These are phyloP conservation scores for Kazachstania sp. DNA, from an alignment of 1,139 yeast genomes.

Conservation along the genomic window DNA sequence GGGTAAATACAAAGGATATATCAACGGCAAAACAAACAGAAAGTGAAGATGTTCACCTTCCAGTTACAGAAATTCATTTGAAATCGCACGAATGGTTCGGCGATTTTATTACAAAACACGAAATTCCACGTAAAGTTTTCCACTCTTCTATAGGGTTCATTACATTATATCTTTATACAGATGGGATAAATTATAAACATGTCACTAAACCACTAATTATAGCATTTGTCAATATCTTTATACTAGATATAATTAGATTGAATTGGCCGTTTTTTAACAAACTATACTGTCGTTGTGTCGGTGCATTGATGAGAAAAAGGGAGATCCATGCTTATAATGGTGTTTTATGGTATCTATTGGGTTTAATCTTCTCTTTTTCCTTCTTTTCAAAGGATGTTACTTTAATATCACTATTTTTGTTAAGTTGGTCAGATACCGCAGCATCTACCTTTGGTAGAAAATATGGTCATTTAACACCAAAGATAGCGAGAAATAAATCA, in stretches of 20 bases:
- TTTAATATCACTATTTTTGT: slow-evolving; percentile 62
- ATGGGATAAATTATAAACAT: slow-evolving; percentile 47
- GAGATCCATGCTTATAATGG: slow-evolving; percentile 73
- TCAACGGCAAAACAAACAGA: slow-evolving; percentile 1
- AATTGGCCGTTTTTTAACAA: slow-evolving; percentile 51
- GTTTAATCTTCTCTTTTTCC: slow-evolving; percentile 61
- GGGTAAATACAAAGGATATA: neutral
- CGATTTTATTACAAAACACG: slow-evolving; percentile 62
- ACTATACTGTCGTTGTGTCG: slow-evolving; percentile 55
- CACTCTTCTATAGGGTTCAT: slow-evolving; percentile 84
- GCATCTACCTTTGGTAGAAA: slow-evolving; percentile 89
- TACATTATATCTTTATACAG: slow-evolving; percentile 62
- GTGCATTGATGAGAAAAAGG: slow-evolving; percentile 74
- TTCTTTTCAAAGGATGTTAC: slow-evolving; percentile 74
- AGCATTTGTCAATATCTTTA: slow-evolving; percentile 47
- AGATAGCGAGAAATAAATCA: slow-evolving; percentile 63
- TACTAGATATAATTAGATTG: slow-evolving; percentile 66
- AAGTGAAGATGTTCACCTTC: slow-evolving; percentile 24
- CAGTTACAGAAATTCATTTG: slow-evolving; percentile 27
- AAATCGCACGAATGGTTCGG: slow-evolving; percentile 37
- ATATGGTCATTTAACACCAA: slow-evolving; percentile 78
- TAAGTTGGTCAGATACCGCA: slow-evolving; percentile 97
- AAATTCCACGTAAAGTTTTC: slow-evolving; percentile 75
- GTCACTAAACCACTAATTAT: slow-evolving; percentile 52
- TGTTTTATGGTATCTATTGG: slow-evolving; percentile 74